Conservation (phyloP, 225 moss, liverwort and hornwort species). For the Marchantia paleacea region DNA sequence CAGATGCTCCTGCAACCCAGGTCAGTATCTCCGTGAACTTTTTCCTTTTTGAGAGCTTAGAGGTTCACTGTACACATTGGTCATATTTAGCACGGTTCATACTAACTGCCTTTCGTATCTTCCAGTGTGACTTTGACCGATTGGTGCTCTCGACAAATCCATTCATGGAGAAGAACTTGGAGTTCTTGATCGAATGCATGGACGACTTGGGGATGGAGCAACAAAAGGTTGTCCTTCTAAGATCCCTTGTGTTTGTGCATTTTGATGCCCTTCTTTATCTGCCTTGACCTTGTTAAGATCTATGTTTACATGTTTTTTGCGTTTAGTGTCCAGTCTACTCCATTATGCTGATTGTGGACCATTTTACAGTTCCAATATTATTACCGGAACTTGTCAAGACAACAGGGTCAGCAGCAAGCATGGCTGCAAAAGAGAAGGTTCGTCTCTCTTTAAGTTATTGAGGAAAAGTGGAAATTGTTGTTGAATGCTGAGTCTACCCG, state of each 20-base stretch:
- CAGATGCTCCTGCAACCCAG: constrained; percentile 87
- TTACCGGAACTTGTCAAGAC: constrained; percentile 84
- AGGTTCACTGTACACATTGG: neutral
- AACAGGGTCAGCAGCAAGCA: constrained; percentile 92
- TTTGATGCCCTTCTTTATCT: too few relatives aligned
- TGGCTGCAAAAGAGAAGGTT: constrained; percentile 96
- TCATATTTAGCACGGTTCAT: neutral
- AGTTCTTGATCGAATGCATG: constrained; percentile 98
- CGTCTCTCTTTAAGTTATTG: too few relatives aligned
- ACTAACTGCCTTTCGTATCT: neutral
- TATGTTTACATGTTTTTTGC: neutral
- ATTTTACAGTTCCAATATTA: constrained; percentile 83
- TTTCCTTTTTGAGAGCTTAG: neutral
- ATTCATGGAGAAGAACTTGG: constrained; percentile 93
- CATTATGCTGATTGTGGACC: neutral
- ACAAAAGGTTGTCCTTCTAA: constrained; percentile 52
- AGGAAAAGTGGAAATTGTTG: neutral
- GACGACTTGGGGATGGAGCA: constrained; percentile 99
- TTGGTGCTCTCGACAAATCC: constrained; percentile 87
- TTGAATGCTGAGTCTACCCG: too few relatives aligned
- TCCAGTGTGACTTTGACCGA: constrained; percentile 91
- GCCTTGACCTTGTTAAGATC: neutral
- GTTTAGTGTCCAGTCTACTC: neutral
- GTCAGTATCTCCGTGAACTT: constrained; percentile 29
- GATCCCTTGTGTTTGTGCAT: neutral